Conservation (phyloP, 2,329 filamentous ascomycete genomes). For the Colletotrichum trifolii region DNA sequence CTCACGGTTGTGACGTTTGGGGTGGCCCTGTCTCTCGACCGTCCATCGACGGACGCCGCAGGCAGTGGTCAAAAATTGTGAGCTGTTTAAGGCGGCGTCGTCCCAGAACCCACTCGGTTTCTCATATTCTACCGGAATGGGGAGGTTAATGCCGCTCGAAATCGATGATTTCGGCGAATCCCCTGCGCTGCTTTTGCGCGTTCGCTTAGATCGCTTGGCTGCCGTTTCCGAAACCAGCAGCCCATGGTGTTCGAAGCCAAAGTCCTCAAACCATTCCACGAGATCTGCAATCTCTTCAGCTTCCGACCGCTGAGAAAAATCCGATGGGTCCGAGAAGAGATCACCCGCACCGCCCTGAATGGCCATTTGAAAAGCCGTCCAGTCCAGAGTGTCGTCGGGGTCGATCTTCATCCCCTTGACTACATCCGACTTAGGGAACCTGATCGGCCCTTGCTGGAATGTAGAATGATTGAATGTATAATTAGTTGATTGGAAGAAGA, state of each 20-base stretch:
- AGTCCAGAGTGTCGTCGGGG: slow-evolving; percentile 66
- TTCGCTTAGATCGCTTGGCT: too few relatives aligned
- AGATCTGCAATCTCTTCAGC: slow-evolving; percentile 62
- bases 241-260: slow-evolving; percentile 58
- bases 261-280: slow-evolving; percentile 61
- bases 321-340: slow-evolving; percentile 56
- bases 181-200: neutral
- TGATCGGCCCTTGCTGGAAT: slow-evolving; percentile 67
- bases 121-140: slow-evolving; percentile 51
- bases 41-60: slow-evolving; percentile 49
- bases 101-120: slow-evolving; percentile 48
- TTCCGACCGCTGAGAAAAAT: slow-evolving; percentile 51
- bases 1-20: slow-evolving; percentile 44
- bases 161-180: slow-evolving; percentile 24
- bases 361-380: slow-evolving; percentile 74
- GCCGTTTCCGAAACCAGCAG: slow-evolving; percentile 45
- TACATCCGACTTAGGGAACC: slow-evolving; percentile 59
- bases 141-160: slow-evolving; percentile 46
- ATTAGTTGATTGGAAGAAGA: slow-evolving; percentile 60
- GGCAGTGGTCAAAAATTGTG: slow-evolving; percentile 45
- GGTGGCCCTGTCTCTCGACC: slow-evolving; percentile 43
- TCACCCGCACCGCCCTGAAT: slow-evolving; percentile 68
- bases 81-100: slow-evolving; percentile 44
- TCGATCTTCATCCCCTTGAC: slow-evolving; percentile 49
- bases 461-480: slow-evolving; percentile 60